A percentile compares a stretch with the other conserved stretches of the same genome.
phyloP scores from a whole-genome alignment of 2,329 filamentous ascomycete genomes.

The Fusarium secorum region DNA sequence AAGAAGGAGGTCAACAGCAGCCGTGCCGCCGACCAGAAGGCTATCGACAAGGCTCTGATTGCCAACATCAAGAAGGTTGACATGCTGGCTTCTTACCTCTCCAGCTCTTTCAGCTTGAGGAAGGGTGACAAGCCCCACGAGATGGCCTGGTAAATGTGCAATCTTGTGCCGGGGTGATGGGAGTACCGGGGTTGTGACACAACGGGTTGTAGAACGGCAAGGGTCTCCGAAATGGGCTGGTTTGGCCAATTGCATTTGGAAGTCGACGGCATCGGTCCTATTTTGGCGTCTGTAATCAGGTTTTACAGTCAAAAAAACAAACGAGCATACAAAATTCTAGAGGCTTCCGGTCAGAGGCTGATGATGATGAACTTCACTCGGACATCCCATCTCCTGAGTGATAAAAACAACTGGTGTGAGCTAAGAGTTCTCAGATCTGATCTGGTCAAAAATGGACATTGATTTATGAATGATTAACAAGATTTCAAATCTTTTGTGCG shows the following conservation, averaged over 20 bases:
- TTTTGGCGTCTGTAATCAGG: conserved; percentile 73
- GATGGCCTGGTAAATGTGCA: conserved; percentile 91
- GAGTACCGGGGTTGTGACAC: conserved; percentile 45
- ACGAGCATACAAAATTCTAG: conserved; percentile 51
- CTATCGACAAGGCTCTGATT: conserved; percentile 94
- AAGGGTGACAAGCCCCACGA: conserved; percentile 99
- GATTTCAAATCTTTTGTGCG: conserved; percentile 16
- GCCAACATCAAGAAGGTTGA: conserved; percentile 98
- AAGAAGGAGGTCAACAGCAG: conserved; percentile 96
- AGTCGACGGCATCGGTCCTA: conserved; percentile 71
- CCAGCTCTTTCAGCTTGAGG: conserved; percentile 96
- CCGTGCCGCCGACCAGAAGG: conserved; percentile 97
- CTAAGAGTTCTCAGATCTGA: conserved; percentile 9
- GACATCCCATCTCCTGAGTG: conserved; percentile 35
- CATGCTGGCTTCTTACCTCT: conserved; percentile 91
- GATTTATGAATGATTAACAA: conserved; percentile 26
- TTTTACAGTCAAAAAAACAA: conserved; percentile 66
- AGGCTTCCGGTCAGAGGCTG: conserved; percentile 46
- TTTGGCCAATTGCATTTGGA: conserved; percentile 72
- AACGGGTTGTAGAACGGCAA: conserved; percentile 56
- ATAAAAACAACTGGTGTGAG: conserved; percentile 24
- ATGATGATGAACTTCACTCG: conserved; percentile 44
- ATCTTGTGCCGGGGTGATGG: conserved; percentile 42
- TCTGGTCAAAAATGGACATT: conserved; percentile 31
- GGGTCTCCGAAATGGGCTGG: conserved; percentile 61